phyloP scores from a whole-genome alignment of 2,329 filamentous ascomycete species.

The Colletotrichum incanum region DNA sequence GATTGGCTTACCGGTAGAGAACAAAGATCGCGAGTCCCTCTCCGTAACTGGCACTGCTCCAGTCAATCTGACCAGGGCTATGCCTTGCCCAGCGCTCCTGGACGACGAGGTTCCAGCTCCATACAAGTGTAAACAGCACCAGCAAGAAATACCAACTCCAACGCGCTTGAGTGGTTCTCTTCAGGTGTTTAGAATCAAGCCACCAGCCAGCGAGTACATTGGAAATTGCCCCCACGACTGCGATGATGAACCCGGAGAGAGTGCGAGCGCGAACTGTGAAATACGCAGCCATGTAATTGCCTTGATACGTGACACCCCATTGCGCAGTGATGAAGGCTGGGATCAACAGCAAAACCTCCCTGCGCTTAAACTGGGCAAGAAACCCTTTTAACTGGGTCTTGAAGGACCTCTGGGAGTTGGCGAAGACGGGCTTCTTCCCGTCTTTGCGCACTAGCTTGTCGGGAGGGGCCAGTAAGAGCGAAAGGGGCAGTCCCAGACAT shows the following conservation, averaged over 20 bases:
- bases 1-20: conserved; percentile 64
- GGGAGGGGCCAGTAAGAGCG: conserved; percentile 60
- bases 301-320: conserved; percentile 44
- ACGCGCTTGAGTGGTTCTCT: conserved; percentile 35
- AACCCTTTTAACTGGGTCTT: conserved; percentile 27
- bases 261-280: conserved; percentile 41
- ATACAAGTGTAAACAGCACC: conserved; percentile 29
- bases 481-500: conserved; percentile 61
- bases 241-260: conserved; percentile 53
- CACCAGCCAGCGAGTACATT: conserved; percentile 41
- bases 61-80: conserved; percentile 59
- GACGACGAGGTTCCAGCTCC: conserved; percentile 38
- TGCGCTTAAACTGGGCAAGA: conserved; percentile 25
- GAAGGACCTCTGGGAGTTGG: conserved; percentile 52
- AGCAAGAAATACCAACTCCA: conserved; percentile 39
- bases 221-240: conserved; percentile 54
- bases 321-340: conserved; percentile 43
- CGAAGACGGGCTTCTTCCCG: conserved; percentile 46
- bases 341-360: conserved; percentile 40
- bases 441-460: conserved; percentile 60
- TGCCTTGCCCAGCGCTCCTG: conserved; percentile 39
- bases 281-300: conserved; percentile 44
- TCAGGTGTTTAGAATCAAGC: conserved; percentile 36
- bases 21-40: conserved; percentile 64
- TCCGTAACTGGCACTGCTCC: conserved; percentile 59